Base-by-base conservation (phyloP, 805 yeast species). In the Candida wancherniae region DNA sequence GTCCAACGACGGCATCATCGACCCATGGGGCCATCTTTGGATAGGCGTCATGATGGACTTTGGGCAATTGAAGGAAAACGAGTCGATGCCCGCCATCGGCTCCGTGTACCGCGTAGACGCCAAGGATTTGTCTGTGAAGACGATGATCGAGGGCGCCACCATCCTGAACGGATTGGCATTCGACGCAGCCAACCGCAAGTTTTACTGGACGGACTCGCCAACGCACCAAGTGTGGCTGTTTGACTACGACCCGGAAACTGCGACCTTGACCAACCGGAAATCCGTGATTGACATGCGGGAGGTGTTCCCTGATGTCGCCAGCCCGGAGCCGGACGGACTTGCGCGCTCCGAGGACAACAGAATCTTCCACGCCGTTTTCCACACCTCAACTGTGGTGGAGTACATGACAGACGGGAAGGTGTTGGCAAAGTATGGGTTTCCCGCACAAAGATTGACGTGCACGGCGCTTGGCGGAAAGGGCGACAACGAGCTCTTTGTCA, bases 1-100 rank as follows among this genome's bases (percentile, higher is more conserved):
- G 14, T 80, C 92, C 24, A 87, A 87, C 48, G 97, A 87, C 51
- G 95, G 96, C 0, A 71, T 75, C 26, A 72, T 86, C 23, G 87
- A 84, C 37, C 80, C 84, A 3, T 61, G 73, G 48, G 95, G 95
- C 1, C 69, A 79, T 39, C 70, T 86, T 29, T 80, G 84, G 73
- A 75, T 84, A 29, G 95, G 96, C 1, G 67, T 88, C 13, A 87
- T 87, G 94, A 67, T 67, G 14, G 76, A 75, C 36, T 75, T 74
- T 43, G 58, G 54, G 5, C 19, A 19, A 9, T 26, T 44, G 13
- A 33, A 51, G 7, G 28, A 29, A 10, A 36, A 37, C 10, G 66
- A 61, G 10, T 49, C 55, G 15, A 48, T 53, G 10, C 32, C 51
- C n/a, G 58, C 62, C 1, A 73, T 72, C 32, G 96, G 95, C 1